Evolutionary conservation across 495 filamentous ascomycete species (phyloP).

Genomic region (Chaetomium cochliodes): DNA sequence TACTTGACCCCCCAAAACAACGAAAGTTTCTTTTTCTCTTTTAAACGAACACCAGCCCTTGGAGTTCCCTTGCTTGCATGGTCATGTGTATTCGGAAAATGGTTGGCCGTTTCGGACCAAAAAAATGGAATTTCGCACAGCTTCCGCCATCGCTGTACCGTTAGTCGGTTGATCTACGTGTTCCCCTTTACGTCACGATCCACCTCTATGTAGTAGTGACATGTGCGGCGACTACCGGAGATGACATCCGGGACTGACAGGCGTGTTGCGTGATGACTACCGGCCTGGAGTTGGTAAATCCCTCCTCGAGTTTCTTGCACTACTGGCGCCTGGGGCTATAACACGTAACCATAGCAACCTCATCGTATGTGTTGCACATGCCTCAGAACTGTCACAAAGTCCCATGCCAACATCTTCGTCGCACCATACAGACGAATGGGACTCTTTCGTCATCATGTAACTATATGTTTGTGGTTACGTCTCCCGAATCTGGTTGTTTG

Average conservation of each 20-base stretch:
- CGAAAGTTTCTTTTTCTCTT: slow-evolving; percentile 9
- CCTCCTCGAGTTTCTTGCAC: too few relatives aligned
- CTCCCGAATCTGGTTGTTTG: too few relatives aligned
- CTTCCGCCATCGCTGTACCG: slow-evolving; percentile 28
- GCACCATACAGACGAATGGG: too few relatives aligned
- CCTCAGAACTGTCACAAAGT: too few relatives aligned
- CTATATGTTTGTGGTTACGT: too few relatives aligned
- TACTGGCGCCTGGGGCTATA: too few relatives aligned
- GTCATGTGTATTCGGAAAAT: slow-evolving; percentile 20
- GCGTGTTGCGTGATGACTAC: too few relatives aligned
- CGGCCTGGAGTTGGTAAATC: too few relatives aligned
- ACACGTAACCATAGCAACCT: too few relatives aligned
- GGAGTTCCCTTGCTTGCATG: not conserved
- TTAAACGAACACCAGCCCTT: not conserved
- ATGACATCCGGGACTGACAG: not conserved
- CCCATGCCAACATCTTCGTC: too few relatives aligned
- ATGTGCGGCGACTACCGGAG: not conserved
- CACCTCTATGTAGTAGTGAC: not conserved
- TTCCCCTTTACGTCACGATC: not conserved
- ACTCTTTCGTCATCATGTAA: too few relatives aligned
- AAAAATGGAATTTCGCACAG: not conserved
- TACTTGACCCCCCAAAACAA: slow-evolving; percentile 12
- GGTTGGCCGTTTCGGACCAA: slow-evolving; percentile 20
- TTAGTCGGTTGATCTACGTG: slow-evolving; percentile 17
- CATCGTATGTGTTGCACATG: too few relatives aligned